phyloP scores from a whole-genome alignment of 140 eudicot species.

The Cichorium intybus region DNA sequence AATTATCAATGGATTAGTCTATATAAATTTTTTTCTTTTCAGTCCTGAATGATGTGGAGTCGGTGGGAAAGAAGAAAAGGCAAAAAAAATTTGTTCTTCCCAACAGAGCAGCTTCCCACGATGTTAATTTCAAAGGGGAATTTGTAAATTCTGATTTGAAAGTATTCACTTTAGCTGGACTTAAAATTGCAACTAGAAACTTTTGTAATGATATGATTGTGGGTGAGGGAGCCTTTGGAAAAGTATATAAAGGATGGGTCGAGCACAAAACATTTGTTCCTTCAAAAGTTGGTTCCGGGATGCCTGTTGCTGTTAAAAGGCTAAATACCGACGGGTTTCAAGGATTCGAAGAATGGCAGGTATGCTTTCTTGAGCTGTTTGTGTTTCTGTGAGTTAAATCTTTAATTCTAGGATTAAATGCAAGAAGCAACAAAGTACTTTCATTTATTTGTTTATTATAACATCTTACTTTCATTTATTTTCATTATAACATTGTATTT shows the following conservation, averaged over 20 bases:
- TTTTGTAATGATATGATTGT: conserved; percentile 25
- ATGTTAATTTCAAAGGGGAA: conserved; percentile 4
- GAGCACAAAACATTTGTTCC: conserved; percentile 27
- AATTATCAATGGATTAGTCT: too few relatives aligned
- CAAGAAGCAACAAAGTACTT: too few relatives aligned
- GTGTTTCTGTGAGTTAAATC: not conserved
- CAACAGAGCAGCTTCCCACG: too few relatives aligned
- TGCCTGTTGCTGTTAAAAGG: conserved; percentile 31
- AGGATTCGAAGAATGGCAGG: conserved; percentile 43
- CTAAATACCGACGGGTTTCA: conserved; percentile 29
- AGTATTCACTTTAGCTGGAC: conserved; percentile 29
- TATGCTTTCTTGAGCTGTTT: too few relatives aligned
- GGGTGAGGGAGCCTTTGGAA: conserved; percentile 39
- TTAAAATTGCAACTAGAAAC: conserved; percentile 31
- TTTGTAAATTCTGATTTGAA: conserved; percentile 22
- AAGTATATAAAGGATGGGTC: conserved; percentile 34
- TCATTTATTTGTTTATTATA: too few relatives aligned
- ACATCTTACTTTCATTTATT: too few relatives aligned
- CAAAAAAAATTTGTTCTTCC: conserved; percentile 14
- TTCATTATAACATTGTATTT: too few relatives aligned
- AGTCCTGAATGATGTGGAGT: not conserved
- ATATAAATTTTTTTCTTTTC: too few relatives aligned
- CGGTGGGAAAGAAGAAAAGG: conserved; percentile 12
- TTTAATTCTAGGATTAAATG: not conserved
- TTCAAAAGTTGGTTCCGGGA: conserved; percentile 23